Evolutionary conservation across 1,139 yeast genomes (phyloP), one percentile per base, ranked within the genome.

Genomic region (Kazachstania sp.): DNA sequence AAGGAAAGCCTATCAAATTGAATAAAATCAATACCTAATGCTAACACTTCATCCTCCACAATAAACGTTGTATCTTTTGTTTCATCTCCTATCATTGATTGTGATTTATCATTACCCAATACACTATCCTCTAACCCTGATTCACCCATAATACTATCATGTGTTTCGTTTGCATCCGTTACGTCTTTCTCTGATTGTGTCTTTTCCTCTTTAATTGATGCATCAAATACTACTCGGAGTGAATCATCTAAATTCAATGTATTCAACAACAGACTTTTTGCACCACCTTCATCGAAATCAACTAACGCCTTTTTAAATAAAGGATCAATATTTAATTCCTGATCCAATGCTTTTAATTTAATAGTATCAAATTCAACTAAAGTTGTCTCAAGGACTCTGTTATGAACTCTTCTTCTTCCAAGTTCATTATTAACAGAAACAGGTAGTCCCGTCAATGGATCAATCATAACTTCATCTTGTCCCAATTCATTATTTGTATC

Each of bases 241-340:
- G 61, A 50, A 2, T 51, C 48, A 48, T 69, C 71, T 30, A 65
- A 56, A 46, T 64, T 56, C 47, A 90, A 72, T 1, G 90, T 79
- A 56, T 87, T 88, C 57, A 87, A 68, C 44, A 90, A 68, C 48
- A 90, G 69, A 46, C 95, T 85, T 58, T 83, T 86, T 9, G 97
- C 90, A 5, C 97, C 97, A 35, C 97, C 96, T 67, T 90, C 96
- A 64, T 90, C 97, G 59, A 88, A 90, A 51, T 88, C 96, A 0
- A 95, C 86, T 44, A 90, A 72, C 44, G 95, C 90, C 59, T 87
- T 87, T 53, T 86, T 83, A 66, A 90, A 87, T 45, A 90, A 71
- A 0, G 97, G 97, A 65, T 90, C 97, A 44, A 87, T 83, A 8
- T 83, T 76, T 29, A 86, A 68, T 56, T 86, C 95, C 53, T 83